Evolutionary conservation across 2,329 filamentous ascomycete genomes (phyloP).

Genomic region (Ascomycota sp.): DNA sequence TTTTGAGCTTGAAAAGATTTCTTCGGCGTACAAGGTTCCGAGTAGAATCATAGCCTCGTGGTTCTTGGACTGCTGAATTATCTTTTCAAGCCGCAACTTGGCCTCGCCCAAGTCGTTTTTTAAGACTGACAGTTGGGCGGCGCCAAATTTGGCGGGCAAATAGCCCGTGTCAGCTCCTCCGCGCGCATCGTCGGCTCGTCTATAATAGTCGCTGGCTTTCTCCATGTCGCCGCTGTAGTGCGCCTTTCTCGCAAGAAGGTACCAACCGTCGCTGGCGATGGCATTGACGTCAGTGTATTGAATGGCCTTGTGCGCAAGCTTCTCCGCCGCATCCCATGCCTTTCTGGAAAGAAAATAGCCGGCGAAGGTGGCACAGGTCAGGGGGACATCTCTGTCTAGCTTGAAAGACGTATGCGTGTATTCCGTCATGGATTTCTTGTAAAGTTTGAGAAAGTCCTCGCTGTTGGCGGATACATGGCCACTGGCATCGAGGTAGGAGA

Average conservation of each 20-base stretch:
- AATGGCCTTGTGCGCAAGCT: constrained; percentile 78
- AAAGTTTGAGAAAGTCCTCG: constrained; percentile 63
- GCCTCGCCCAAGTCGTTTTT: constrained; percentile 76
- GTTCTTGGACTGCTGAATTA: constrained; percentile 65
- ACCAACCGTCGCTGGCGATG: constrained; percentile 95
- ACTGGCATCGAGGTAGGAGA: constrained; percentile 78
- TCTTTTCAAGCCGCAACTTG: constrained; percentile 85
- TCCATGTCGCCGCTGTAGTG: constrained; percentile 61
- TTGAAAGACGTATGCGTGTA: constrained; percentile 92
- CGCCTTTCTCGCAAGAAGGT: constrained; percentile 75
- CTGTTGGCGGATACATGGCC: constrained; percentile 66
- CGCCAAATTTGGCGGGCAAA: constrained; percentile 84
- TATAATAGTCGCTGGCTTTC: constrained; percentile 70
- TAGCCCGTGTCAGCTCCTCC: constrained; percentile 83
- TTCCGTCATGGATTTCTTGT: constrained; percentile 85
- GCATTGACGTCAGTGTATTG: constrained; percentile 92
- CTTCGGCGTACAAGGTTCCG: constrained; percentile 82
- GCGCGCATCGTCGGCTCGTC: constrained; percentile 73
- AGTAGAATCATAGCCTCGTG: constrained; percentile 84
- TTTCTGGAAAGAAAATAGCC: constrained; percentile 76
- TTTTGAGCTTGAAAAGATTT: constrained; percentile 65
- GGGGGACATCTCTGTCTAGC: constrained; percentile 71
- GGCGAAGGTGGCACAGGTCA: constrained; percentile 81
- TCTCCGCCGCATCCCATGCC: constrained; percentile 61
- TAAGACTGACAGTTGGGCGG: constrained; percentile 71